Percentiles rank a stretch among this genome's conserved stretches.
Evolutionary conservation across 2,329 filamentous ascomycete genomes (phyloP).

Genomic region (Diaporthe aspalathi): DNA sequence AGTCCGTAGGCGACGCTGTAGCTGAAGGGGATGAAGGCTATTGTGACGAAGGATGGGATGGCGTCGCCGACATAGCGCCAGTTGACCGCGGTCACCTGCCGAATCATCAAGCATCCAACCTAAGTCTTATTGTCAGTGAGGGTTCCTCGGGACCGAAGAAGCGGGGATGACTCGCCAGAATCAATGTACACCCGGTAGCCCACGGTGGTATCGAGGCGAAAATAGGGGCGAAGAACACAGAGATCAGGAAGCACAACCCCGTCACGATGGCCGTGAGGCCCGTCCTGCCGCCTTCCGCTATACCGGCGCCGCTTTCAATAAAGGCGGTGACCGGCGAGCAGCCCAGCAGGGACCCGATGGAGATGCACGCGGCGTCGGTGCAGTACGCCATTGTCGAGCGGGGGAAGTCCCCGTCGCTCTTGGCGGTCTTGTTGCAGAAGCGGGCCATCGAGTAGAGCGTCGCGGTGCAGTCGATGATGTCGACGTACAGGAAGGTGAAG

Average conservation of each 20-base stretch:
- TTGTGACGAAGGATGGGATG: constrained; percentile 79
- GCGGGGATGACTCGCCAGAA: constrained; percentile 62
- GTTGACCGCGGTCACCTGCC: constrained; percentile 79
- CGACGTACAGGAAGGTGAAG: constrained; percentile 83
- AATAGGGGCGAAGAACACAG: constrained; percentile 89
- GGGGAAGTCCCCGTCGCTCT: constrained; percentile 79
- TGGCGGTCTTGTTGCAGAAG: constrained; percentile 69
- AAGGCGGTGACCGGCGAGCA: constrained; percentile 86
- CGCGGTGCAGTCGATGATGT: constrained; percentile 82
- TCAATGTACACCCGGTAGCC: constrained; percentile 88
- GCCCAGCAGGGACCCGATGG: constrained; percentile 79
- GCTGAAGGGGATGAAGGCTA: constrained; percentile 81
- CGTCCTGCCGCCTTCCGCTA: constrained; percentile 87
- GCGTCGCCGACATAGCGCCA: constrained; percentile 82
- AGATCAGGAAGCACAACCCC: constrained; percentile 86
- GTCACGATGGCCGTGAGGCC: constrained; percentile 84
- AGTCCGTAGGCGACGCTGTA: constrained; percentile 84
- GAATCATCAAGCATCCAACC: constrained; percentile 82
- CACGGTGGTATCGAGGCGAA: constrained; percentile 90
- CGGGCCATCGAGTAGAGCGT: constrained; percentile 86
- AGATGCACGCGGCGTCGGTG: constrained; percentile 77
- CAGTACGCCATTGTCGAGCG: constrained; percentile 84
- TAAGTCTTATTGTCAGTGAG: constrained; percentile 28
- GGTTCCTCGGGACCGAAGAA: neutral
- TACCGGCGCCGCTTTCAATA: constrained; percentile 89